Conservation (phyloP, 148 eudicot genomes). For the Spergularia marina region DNA sequence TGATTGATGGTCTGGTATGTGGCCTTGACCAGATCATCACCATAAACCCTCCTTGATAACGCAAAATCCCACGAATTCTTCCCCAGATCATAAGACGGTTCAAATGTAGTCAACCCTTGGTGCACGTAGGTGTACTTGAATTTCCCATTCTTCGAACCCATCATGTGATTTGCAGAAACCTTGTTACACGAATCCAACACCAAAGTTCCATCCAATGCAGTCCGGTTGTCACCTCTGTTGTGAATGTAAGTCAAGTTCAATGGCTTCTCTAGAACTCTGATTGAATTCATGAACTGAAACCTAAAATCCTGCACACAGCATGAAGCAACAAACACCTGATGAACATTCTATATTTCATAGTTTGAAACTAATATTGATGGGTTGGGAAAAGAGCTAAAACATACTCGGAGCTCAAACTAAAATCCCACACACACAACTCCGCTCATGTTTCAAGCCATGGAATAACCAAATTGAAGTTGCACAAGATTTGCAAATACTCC, state of each 20-base stretch:
- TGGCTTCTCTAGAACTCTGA: slow-evolving; percentile 67
- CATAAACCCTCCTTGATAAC: slow-evolving; percentile 59
- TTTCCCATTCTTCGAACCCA: slow-evolving; percentile 70
- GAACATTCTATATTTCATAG: neutral
- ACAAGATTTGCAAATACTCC: too few relatives aligned
- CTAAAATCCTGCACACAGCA: slow-evolving; percentile 53
- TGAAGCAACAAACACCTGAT: slow-evolving; percentile 1
- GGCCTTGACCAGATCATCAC: slow-evolving; percentile 65
- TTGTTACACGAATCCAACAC: slow-evolving; percentile 71
- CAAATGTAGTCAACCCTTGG: slow-evolving; percentile 55
- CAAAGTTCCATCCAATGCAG: slow-evolving; percentile 63
- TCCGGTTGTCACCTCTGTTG: slow-evolving; percentile 53
- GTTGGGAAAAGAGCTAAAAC: neutral
- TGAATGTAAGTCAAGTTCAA: slow-evolving; percentile 78
- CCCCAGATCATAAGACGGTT: slow-evolving; percentile 68
- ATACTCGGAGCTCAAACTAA: neutral
- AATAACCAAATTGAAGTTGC: neutral
- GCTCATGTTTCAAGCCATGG: slow-evolving; percentile 3
- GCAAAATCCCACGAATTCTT: slow-evolving; percentile 85
- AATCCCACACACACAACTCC: neutral
- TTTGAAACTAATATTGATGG: too few relatives aligned
- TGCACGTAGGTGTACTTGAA: slow-evolving; percentile 71
- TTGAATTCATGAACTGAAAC: slow-evolving; percentile 80
- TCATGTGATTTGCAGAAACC: slow-evolving; percentile 60
- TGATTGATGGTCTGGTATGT: slow-evolving; percentile 66